Evolutionary conservation across 495 filamentous ascomycete genomes (phyloP).

Genomic region (Penicillium dipodomyicola): DNA sequence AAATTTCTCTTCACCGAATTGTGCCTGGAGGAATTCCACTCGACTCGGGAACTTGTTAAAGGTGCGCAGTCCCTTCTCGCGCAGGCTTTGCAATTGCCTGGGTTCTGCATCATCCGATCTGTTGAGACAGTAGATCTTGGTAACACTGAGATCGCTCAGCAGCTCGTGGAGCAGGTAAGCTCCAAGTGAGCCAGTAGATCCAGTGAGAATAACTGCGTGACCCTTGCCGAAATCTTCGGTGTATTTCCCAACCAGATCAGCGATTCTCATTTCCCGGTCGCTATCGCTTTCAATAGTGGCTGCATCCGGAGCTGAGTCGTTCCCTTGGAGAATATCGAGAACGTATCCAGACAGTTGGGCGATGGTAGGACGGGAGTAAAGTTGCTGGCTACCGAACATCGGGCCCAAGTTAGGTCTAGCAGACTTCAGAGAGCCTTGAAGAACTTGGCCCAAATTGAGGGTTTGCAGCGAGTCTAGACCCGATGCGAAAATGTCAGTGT

Average conservation of each 20-base stretch:
- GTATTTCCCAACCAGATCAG: not conserved
- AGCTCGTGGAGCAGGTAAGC: slow-evolving; percentile 52
- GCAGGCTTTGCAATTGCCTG: slow-evolving; percentile 20
- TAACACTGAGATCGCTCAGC: slow-evolving; percentile 35
- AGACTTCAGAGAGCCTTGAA: too few relatives aligned
- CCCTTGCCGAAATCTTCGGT: slow-evolving; percentile 36
- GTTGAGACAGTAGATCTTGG: slow-evolving; percentile 55
- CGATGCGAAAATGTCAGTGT: too few relatives aligned
- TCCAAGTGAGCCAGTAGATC: slow-evolving; percentile 56
- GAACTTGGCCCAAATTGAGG: too few relatives aligned
- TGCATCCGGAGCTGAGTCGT: too few relatives aligned
- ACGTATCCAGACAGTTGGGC: not conserved
- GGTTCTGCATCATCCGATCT: slow-evolving; percentile 28
- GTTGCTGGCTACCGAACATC: not conserved
- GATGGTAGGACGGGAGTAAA: slow-evolving; percentile 16
- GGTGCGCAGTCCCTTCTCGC: slow-evolving; percentile 13
- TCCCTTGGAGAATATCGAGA: too few relatives aligned
- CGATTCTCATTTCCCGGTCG: not conserved
- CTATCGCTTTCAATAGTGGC: not conserved
- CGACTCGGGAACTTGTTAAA: slow-evolving; percentile 9
- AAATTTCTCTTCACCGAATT: slow-evolving; percentile 12
- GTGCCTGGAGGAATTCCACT: slow-evolving; percentile 37
- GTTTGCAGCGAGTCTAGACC: too few relatives aligned
- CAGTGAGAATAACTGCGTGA: slow-evolving; percentile 50
- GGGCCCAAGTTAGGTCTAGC: slow-evolving; percentile 5